Percentiles rank a stretch among this genome's conserved stretches.
Evolutionary conservation across 2,329 filamentous ascomycete species (phyloP).

Genomic region (Thermoascus crustaceus): DNA sequence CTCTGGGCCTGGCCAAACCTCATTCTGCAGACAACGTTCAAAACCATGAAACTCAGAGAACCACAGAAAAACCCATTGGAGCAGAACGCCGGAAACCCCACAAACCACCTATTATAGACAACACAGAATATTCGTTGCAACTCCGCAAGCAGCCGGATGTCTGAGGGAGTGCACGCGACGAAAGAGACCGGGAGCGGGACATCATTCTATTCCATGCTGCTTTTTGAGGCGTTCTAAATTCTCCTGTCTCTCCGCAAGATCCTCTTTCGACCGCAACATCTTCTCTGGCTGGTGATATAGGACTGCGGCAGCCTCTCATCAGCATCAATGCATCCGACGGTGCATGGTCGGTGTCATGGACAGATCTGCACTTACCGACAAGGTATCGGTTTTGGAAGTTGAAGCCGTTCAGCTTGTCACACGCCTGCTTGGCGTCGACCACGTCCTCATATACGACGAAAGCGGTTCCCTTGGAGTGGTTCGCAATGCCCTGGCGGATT

Average conservation of each 20-base stretch:
- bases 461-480: conserved; percentile 94
- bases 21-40: conserved; percentile 17
- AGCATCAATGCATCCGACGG: conserved; percentile 20
- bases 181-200: conserved; percentile 19
- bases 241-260: conserved; percentile 86
- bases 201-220: conserved; percentile 97
- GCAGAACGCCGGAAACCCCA: conserved; percentile 33
- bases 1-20: too few species aligned
- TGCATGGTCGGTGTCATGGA: too few species aligned
- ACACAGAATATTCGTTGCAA: conserved; percentile 21
- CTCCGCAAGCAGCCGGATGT: conserved; percentile 23
- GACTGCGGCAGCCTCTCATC: conserved; percentile 34
- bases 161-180: conserved; percentile 24
- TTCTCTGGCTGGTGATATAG: conserved; percentile 72
- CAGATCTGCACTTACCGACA: conserved; percentile 87
- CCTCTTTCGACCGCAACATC: conserved; percentile 81
- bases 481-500: conserved; percentile 96
- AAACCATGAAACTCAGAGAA: conserved; percentile 20
- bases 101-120: conserved; percentile 27
- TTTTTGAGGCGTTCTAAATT: conserved; percentile 97
- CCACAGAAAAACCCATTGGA: conserved; percentile 23
- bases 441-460: conserved; percentile 99
- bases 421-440: conserved; percentile 95
- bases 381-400: conserved; percentile 99
- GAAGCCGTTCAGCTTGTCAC: conserved; percentile 99